These are phyloP conservation scores for Ephemerocybe angulata DNA, from an alignment of 768 basidiomycete genomes.

Conservation along the genomic window DNA sequence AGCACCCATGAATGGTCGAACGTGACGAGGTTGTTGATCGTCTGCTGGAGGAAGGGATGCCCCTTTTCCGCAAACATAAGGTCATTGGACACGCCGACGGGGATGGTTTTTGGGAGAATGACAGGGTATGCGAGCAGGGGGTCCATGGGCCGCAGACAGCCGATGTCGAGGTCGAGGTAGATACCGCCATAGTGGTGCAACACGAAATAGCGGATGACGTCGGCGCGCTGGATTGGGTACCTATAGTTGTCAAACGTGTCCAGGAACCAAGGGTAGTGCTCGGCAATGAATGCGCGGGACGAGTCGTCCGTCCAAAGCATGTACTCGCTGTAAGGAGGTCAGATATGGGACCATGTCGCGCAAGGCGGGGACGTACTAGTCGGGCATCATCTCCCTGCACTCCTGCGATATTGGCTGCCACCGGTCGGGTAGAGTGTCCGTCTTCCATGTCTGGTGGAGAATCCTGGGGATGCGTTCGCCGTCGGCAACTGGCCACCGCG, in stretches of 20 bases:
- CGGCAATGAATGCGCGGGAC: constrained; percentile 86
- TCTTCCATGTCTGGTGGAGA: constrained; percentile 98
- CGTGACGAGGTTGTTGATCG: constrained; percentile 84
- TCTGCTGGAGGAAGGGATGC: constrained; percentile 88
- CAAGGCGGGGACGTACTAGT: constrained; percentile 69
- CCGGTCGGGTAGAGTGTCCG: constrained; percentile 72
- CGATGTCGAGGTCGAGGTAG: constrained; percentile 96
- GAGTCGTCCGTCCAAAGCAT: constrained; percentile 95
- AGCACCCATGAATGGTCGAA: constrained; percentile 94
- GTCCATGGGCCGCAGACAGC: constrained; percentile 83
- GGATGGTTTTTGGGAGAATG: constrained; percentile 92
- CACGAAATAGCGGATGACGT: constrained; percentile 97
- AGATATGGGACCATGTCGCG: constrained; percentile 8
- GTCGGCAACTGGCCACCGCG: constrained; percentile 61
- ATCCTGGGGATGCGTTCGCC: constrained; percentile 73
- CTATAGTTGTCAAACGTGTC: constrained; percentile 90
- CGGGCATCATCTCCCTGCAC: constrained; percentile 89
- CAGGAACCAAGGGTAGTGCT: constrained; percentile 89
- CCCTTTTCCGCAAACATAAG: constrained; percentile 86
- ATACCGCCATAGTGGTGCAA: constrained; percentile 93
- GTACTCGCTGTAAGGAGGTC: constrained; percentile 66
- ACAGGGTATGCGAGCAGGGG: constrained; percentile 82
- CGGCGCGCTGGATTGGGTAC: constrained; percentile 92
- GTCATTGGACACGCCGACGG: constrained; percentile 97
- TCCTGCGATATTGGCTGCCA: constrained; percentile 81